phyloP scores from a whole-genome alignment of 805 yeast genomes.

The Spathaspora hagerdaliae region DNA sequence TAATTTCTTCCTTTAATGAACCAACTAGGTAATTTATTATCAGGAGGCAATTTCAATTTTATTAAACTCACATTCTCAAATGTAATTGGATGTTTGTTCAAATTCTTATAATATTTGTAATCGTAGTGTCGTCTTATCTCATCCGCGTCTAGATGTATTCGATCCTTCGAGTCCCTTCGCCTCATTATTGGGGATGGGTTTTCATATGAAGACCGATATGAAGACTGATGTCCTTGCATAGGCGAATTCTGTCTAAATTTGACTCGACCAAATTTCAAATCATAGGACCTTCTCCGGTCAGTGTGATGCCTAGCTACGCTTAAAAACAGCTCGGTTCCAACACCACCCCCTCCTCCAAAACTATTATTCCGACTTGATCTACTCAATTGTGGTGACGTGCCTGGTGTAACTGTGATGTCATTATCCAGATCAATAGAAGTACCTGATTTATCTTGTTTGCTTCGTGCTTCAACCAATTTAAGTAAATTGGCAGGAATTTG shows the following conservation, averaged over 20 bases:
- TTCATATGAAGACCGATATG: slow-evolving; percentile 3
- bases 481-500: slow-evolving; percentile 63
- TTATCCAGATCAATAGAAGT: slow-evolving; percentile 19
- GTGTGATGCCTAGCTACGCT: slow-evolving; percentile 13
- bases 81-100: slow-evolving; percentile 25
- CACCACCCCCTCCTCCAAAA: slow-evolving; percentile 3
- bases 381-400: slow-evolving; percentile 24
- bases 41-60: slow-evolving; percentile 55
- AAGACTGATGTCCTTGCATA: slow-evolving; percentile 1
- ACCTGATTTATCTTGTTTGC: slow-evolving; percentile 25
- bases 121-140: slow-evolving; percentile 14
- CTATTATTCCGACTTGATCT: slow-evolving; percentile 18
- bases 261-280: slow-evolving; percentile 21
- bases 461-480: slow-evolving; percentile 47
- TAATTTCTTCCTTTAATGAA: slow-evolving; percentile 56
- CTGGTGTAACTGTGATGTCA: slow-evolving; percentile 22
- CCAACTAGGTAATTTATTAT: slow-evolving; percentile 70
- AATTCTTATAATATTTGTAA: slow-evolving; percentile 40
- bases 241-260: slow-evolving; percentile 13
- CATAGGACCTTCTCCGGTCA: slow-evolving; percentile 30
- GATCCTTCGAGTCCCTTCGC: slow-evolving; percentile 4
- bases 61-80: slow-evolving; percentile 37
- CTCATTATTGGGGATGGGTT: slow-evolving; percentile 4
- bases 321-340: slow-evolving; percentile 13
- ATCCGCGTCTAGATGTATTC: slow-evolving; percentile 8